A percentile compares a stretch with the other conserved stretches of the same genome.
These are phyloP conservation scores for Malus hybrid DNA, from an alignment of 331 rosid genomes.

Conservation along the genomic window DNA sequence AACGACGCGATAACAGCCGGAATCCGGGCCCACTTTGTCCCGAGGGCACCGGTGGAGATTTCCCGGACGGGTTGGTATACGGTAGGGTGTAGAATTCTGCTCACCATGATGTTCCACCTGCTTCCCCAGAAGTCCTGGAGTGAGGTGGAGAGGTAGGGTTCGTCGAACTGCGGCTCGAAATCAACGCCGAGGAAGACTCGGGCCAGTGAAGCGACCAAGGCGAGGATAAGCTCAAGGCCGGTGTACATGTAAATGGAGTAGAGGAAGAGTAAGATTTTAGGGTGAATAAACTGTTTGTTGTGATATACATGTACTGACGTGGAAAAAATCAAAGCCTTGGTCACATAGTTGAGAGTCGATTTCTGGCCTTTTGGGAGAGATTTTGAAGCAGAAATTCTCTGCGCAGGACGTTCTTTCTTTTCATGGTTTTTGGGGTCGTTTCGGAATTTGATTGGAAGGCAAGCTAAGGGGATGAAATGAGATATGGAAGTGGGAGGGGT, in stretches of 20 bases:
- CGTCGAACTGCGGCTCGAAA: conserved; percentile 51
- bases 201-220: not conserved
- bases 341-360: not conserved
- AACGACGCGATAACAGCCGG: conserved; percentile 6
- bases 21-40: conserved; percentile 3
- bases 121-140: conserved; percentile 59
- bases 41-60: not conserved
- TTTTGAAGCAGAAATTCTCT: not conserved
- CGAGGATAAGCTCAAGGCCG: conserved; percentile 27
- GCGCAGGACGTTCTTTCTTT: not conserved
- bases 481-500: conserved; percentile 27
- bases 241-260: conserved; percentile 37
- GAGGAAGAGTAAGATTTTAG: conserved; percentile 18
- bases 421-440: not conserved
- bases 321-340: not conserved
- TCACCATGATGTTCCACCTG: conserved; percentile 49
- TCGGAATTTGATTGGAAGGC: conserved; percentile 46
- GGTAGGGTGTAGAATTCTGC: conserved; percentile 28
- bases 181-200: conserved; percentile 16
- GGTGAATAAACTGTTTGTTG: conserved; percentile 16
- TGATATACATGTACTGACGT: not conserved
- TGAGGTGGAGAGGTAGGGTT: conserved; percentile 42
- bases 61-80: conserved; percentile 24
- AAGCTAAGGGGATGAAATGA: conserved; percentile 34
- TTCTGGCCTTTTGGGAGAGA: not conserved